Conservation (phyloP, 2,329 filamentous ascomycete genomes). For the Mollisiaceae sp. region DNA sequence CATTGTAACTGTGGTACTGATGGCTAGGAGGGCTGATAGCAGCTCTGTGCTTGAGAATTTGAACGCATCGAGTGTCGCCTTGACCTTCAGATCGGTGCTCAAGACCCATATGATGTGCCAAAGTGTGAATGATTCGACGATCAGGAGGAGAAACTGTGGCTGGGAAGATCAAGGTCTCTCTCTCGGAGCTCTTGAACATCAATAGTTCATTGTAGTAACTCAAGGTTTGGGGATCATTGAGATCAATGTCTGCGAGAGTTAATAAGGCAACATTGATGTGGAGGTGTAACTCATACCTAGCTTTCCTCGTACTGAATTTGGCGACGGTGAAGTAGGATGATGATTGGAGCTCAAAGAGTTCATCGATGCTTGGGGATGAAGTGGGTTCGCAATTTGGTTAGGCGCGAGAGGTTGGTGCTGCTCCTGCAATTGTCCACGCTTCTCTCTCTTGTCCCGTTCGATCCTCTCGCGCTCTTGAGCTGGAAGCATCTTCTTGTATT, state of each 20-base stretch:
- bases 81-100: slow-evolving; percentile 89
- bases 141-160: slow-evolving; percentile 80
- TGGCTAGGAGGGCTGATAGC: slow-evolving; percentile 41
- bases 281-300: slow-evolving; percentile 25
- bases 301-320: slow-evolving; percentile 40
- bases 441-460: slow-evolving; percentile 94
- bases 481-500: slow-evolving; percentile 99
- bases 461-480: slow-evolving; percentile 96
- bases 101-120: slow-evolving; percentile 93
- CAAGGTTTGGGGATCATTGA: slow-evolving; percentile 89
- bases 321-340: slow-evolving; percentile 47
- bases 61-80: slow-evolving; percentile 86
- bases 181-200: slow-evolving; percentile 82
- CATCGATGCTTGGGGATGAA: slow-evolving; percentile 86
- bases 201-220: slow-evolving; percentile 90
- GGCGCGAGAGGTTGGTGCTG: slow-evolving; percentile 78
- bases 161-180: slow-evolving; percentile 84
- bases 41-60: slow-evolving; percentile 74
- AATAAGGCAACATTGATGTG: not conserved
- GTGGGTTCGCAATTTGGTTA: slow-evolving; percentile 50
- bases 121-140: slow-evolving; percentile 87
- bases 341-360: slow-evolving; percentile 73
- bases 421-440: slow-evolving; percentile 93
- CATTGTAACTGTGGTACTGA: slow-evolving; percentile 61
- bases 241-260: slow-evolving; percentile 64